Percentiles rank a stretch among this genome's conserved stretches.
phyloP scores from a whole-genome alignment of 306 rosid genomes.

The Datisca glomerata region DNA sequence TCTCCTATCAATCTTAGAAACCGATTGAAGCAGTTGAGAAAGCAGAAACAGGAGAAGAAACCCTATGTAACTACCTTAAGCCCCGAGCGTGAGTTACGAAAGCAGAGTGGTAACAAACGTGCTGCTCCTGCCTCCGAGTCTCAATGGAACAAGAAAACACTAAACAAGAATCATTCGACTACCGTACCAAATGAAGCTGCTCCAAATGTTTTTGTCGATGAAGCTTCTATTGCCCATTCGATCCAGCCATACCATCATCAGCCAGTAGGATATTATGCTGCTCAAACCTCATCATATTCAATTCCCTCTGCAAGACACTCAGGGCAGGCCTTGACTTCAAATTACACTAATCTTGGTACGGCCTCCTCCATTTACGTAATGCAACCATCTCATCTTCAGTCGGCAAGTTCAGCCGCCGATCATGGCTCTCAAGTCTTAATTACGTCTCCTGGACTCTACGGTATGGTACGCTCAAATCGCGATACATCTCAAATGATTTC shows the following conservation, averaged over 20 bases:
- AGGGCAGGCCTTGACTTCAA: conserved; percentile 4
- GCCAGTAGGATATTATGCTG: conserved; percentile 6
- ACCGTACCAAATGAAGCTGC: conserved; percentile 1
- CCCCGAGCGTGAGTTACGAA: conserved; percentile 7
- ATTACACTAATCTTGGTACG: conserved; percentile 7
- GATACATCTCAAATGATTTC: background rate
- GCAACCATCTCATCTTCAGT: conserved; percentile 18
- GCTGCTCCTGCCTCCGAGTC: conserved; percentile 2
- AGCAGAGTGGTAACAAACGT: conserved; percentile 15
- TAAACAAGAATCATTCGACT: conserved; percentile 9
- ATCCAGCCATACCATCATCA: conserved; percentile 10
- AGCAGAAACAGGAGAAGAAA: conserved; percentile 14
- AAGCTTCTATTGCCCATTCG: conserved; percentile 1
- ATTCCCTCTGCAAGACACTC: conserved; percentile 2
- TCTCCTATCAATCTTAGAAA: conserved; percentile 18
- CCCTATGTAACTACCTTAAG: conserved; percentile 2
- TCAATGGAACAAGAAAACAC: conserved; percentile 7
- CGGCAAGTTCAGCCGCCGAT: conserved; percentile 11
- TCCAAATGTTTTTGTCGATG: conserved; percentile 1
- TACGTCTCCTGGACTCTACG: conserved; percentile 9
- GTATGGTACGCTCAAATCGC: too few species aligned
- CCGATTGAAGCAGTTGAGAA: conserved; percentile 11
- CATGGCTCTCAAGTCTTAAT: conserved; percentile 16
- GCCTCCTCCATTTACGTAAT: too few species aligned
- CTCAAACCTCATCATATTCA: conserved; percentile 11